A percentile compares a stretch with the other conserved stretches of the same genome.
Evolutionary conservation across 2,329 filamentous ascomycete species (phyloP).

Genomic region (Stylonectria norvegica): DNA sequence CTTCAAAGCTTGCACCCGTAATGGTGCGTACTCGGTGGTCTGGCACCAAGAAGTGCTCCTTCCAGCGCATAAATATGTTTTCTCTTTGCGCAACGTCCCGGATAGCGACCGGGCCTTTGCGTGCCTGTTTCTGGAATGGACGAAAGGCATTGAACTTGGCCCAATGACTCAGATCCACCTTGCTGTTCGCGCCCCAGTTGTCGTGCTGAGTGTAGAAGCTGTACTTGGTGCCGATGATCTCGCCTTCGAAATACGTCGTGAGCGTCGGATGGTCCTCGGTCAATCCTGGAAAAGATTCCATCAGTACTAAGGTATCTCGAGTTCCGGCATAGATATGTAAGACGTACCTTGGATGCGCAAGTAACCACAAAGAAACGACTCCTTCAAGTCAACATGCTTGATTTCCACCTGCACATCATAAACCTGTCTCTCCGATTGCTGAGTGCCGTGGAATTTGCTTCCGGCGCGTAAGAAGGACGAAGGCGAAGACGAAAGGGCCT

Average conservation of each 20-base stretch:
- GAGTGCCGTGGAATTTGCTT: conserved; percentile 84
- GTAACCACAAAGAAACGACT: conserved; percentile 94
- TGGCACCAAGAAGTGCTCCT: conserved; percentile 94
- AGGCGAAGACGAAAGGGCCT: conserved; percentile 74
- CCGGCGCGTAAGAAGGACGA: conserved; percentile 84
- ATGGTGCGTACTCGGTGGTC: conserved; percentile 91
- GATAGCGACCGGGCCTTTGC: conserved; percentile 54
- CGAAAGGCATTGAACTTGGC: conserved; percentile 83
- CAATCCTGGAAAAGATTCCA: conserved; percentile 58
- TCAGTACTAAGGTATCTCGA: conserved; percentile 13
- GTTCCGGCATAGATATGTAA: conserved; percentile 1
- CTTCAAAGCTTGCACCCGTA: conserved; percentile 92
- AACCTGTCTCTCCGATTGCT: conserved; percentile 86
- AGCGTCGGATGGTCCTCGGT: conserved; percentile 96
- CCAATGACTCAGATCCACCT: conserved; percentile 93
- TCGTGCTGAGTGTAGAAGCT: conserved; percentile 88
- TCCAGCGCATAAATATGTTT: conserved; percentile 98
- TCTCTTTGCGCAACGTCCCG: conserved; percentile 75
- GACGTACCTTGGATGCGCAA: conserved; percentile 84
- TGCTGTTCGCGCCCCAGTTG: conserved; percentile 87
- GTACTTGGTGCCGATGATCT: conserved; percentile 94
- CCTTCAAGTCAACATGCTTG: conserved; percentile 90
- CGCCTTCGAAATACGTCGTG: conserved; percentile 96
- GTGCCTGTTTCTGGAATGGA: conserved; percentile 61
- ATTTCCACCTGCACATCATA: conserved; percentile 98